Conservation (phyloP, 345 rosid genomes). For the Linum tenue region DNA sequence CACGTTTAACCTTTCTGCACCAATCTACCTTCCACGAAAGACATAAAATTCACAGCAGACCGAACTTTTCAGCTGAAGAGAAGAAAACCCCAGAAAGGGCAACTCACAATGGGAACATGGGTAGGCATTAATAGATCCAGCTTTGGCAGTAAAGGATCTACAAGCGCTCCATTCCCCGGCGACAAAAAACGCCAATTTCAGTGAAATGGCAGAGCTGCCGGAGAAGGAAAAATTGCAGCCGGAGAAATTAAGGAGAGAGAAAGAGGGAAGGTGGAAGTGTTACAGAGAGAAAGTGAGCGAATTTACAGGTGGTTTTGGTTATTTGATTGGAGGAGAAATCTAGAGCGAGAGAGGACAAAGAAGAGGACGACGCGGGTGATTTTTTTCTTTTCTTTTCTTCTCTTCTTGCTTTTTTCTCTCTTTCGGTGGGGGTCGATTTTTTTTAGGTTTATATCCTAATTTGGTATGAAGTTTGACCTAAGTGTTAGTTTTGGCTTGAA, state of each 20-base stretch:
- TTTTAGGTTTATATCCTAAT: no score
- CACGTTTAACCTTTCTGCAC: not conserved
- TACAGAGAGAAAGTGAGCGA: not conserved
- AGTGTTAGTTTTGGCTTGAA: no score
- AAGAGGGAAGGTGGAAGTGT: not conserved
- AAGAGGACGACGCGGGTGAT: no score
- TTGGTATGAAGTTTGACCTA: no score
- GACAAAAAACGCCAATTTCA: not conserved
- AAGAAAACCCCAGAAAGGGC: not conserved
- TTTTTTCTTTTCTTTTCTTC: no score
- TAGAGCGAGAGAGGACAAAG: conserved; percentile 11
- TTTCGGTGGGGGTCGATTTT: no score
- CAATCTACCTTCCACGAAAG: conserved; percentile 1
- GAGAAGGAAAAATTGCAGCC: no score
- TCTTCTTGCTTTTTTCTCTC: no score
- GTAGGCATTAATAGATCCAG: conserved; percentile 28
- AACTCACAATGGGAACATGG: conserved; percentile 25
- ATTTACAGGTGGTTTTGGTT: conserved; percentile 6
- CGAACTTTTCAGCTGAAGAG: not conserved
- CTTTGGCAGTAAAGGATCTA: conserved; percentile 4
- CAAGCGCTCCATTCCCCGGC: not conserved
- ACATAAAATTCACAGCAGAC: not conserved
- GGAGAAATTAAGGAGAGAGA: conserved; percentile 12
- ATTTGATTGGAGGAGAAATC: conserved; percentile 23
- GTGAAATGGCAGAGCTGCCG: not conserved